Percentiles rank a stretch among this genome's conserved stretches.
Conservation (phyloP, 2,329 filamentous ascomycete species). For the Chaetoscypha palmicola region DNA sequence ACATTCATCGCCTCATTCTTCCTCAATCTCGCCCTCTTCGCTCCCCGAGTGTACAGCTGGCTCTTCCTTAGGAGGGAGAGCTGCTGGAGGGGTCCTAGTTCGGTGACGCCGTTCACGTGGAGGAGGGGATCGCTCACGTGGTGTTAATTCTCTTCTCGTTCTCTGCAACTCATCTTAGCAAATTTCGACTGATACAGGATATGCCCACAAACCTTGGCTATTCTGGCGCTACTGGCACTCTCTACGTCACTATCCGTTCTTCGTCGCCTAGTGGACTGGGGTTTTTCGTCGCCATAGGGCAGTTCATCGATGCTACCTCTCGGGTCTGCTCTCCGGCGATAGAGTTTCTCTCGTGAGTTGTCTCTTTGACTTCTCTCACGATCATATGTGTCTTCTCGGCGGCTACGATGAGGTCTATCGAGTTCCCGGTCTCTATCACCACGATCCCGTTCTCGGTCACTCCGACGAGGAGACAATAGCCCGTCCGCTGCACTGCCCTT, state of each 20-base stretch:
- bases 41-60: conserved; percentile 61
- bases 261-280: conserved; percentile 62
- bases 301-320: conserved; percentile 78
- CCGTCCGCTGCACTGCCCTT: conserved; percentile 66
- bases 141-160: conserved; percentile 49
- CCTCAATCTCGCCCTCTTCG: conserved; percentile 97
- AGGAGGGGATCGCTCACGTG: conserved; percentile 52
- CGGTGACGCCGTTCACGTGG: conserved; percentile 49
- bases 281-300: conserved; percentile 75
- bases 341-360: conserved; percentile 80
- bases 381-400: conserved; percentile 66
- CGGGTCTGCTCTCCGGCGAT: conserved; percentile 72
- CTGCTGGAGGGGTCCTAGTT: conserved; percentile 47
- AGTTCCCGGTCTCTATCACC: conserved; percentile 32
- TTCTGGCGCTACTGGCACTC: conserved; percentile 48
- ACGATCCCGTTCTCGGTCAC: conserved; percentile 28
- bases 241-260: conserved; percentile 73
- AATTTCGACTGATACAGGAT: not conserved
- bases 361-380: conserved; percentile 83
- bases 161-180: conserved; percentile 37
- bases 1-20: conserved; percentile 38
- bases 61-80: conserved; percentile 37
- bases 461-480: conserved; percentile 39
- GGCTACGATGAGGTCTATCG: conserved; percentile 38
- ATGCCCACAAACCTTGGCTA: conserved; percentile 48